phyloP scores from a whole-genome alignment of 2,329 filamentous ascomycete genomes.

The Neonectria hederae region DNA sequence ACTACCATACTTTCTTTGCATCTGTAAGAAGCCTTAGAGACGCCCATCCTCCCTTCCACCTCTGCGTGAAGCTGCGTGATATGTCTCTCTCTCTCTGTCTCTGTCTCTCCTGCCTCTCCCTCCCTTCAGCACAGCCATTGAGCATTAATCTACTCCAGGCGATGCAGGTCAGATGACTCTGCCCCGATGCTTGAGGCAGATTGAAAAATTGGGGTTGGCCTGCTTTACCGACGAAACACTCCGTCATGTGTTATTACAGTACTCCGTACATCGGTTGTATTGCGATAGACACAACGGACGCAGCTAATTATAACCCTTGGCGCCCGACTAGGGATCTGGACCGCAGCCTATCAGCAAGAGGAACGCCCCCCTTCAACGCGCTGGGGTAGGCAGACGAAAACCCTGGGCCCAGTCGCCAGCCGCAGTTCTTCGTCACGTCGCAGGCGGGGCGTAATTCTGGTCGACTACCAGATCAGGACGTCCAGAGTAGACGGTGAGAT shows the following conservation, averaged over 20 bases:
- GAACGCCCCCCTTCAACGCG: neutral
- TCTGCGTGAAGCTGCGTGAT: neutral
- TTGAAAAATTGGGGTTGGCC: constrained; percentile 8
- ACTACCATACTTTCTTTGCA: neutral
- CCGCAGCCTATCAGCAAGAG: constrained; percentile 7
- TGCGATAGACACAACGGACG: constrained; percentile 31
- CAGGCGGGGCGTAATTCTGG: constrained; percentile 20
- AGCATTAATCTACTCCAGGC: constrained; percentile 1
- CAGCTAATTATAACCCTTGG: constrained; percentile 12
- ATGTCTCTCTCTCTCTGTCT: neutral
- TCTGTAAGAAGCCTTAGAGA: neutral
- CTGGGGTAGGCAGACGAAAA: constrained; percentile 13
- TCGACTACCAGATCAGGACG: neutral
- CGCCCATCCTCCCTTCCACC: neutral
- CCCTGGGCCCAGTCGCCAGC: constrained; percentile 16
- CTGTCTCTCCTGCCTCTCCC: neutral
- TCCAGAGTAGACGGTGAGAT: neutral
- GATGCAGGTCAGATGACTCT: constrained; percentile 1
- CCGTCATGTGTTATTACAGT: constrained; percentile 30
- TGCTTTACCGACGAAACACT: constrained; percentile 28
- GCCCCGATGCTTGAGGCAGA: constrained; percentile 1
- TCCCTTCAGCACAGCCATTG: neutral
- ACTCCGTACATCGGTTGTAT: constrained; percentile 29
- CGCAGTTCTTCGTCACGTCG: constrained; percentile 17
- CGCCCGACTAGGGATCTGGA: constrained; percentile 2